Percentiles rank a stretch among this genome's conserved stretches.
Evolutionary conservation across 2,329 filamentous ascomycete species (phyloP).

Genomic region (Nothophoma quercina): DNA sequence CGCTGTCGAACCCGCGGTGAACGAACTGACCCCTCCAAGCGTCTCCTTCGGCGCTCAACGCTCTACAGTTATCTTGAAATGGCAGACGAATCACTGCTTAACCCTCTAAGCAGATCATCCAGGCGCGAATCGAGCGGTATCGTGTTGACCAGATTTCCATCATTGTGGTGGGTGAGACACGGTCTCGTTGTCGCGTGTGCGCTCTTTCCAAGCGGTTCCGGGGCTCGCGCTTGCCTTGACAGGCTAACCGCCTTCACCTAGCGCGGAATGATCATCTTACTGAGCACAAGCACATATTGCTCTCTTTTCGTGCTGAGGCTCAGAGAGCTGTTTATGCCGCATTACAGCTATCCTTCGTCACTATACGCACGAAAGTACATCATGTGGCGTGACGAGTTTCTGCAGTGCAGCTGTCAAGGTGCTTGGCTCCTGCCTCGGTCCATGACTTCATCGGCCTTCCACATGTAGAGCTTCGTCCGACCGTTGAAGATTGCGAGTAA

Average conservation of each 20-base stretch:
- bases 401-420: slow-evolving; percentile 4
- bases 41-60: not conserved
- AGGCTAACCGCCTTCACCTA: slow-evolving; percentile 12
- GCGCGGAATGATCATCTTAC: slow-evolving; percentile 5
- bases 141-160: slow-evolving; percentile 3
- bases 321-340: not conserved
- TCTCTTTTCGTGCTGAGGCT: not conserved
- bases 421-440: slow-evolving; percentile 28
- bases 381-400: slow-evolving; percentile 3
- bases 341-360: not conserved
- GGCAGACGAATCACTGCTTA: no score
- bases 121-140: not conserved
- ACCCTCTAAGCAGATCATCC: not conserved
- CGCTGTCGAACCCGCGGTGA: slow-evolving; percentile 11
- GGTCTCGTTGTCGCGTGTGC: slow-evolving; percentile 15
- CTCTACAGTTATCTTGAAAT: not conserved
- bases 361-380: not conserved
- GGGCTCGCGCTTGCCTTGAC: slow-evolving; percentile 6
- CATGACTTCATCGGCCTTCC: slow-evolving; percentile 25
- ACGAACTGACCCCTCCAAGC: not conserved
- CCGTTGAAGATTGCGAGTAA: slow-evolving; percentile 18
- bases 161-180: slow-evolving; percentile 22
- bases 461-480: slow-evolving; percentile 34
- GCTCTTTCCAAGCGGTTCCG: no score
- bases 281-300: not conserved